Percentiles rank a stretch among this genome's conserved stretches.
Evolutionary conservation across 768 basidiomycete species (phyloP).

Genomic region (Lactifluus piperatus): DNA sequence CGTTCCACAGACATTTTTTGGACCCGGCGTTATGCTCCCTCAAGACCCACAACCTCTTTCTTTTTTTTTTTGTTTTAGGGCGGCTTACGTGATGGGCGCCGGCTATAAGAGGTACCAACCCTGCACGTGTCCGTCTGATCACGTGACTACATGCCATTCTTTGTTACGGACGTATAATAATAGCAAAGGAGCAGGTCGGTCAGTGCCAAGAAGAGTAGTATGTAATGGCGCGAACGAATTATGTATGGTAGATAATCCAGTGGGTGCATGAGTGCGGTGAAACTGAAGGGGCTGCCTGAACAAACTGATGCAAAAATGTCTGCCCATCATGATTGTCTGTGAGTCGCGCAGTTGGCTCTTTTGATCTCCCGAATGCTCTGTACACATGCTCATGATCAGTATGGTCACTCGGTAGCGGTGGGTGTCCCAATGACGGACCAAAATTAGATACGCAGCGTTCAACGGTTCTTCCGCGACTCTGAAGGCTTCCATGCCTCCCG

Average conservation of each 20-base stretch:
- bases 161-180: too few species aligned
- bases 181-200: too few species aligned
- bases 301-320: not conserved
- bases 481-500: slow-evolving; percentile 19
- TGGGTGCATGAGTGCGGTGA: not conserved
- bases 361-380: not conserved
- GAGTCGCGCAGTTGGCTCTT: not conserved
- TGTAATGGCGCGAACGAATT: not conserved
- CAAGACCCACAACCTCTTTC: too few species aligned
- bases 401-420: not conserved
- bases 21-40: too few species aligned
- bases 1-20: too few species aligned
- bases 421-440: not conserved
- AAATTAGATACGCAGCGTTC: slow-evolving; percentile 13
- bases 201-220: not conserved
- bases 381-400: not conserved
- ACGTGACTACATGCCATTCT: too few species aligned
- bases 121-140: too few species aligned
- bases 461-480: slow-evolving; percentile 39
- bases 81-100: too few species aligned
- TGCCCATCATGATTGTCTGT: not conserved
- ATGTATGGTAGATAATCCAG: not conserved
- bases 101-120: too few species aligned
- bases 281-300: not conserved
- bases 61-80: too few species aligned